These are phyloP conservation scores for Metschnikowia noctiluminum DNA, from an alignment of 805 yeast genomes.

Conservation along the genomic window DNA sequence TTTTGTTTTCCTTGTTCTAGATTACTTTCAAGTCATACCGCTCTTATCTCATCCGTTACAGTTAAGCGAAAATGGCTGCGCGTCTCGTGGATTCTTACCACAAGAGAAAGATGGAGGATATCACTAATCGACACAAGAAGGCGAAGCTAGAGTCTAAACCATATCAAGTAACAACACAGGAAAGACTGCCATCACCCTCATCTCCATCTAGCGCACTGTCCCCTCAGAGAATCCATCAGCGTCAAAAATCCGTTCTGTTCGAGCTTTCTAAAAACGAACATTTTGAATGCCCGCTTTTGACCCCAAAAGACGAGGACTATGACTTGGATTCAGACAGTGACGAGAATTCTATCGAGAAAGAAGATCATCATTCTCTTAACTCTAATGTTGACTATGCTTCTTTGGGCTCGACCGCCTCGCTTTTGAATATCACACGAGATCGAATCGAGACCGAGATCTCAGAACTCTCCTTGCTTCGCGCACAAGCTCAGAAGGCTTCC, in stretches of 20 bases:
- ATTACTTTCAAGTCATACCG: not conserved
- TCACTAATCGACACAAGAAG: slow-evolving; percentile 31
- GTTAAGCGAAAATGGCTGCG: slow-evolving; percentile 30
- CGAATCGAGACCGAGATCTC: slow-evolving; percentile 29
- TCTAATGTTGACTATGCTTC: slow-evolving; percentile 37
- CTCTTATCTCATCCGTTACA: no score
- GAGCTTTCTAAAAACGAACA: slow-evolving; percentile 24
- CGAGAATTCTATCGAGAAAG: slow-evolving; percentile 4
- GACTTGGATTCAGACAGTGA: slow-evolving; percentile 24
- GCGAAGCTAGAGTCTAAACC: slow-evolving; percentile 19
- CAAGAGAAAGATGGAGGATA: slow-evolving; percentile 38
- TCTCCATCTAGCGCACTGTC: slow-evolving; percentile 23
- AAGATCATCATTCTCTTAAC: slow-evolving; percentile 13
- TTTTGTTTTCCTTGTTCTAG: not conserved
- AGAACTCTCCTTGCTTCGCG: slow-evolving; percentile 26
- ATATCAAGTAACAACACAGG: slow-evolving; percentile 18
- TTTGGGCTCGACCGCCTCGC: slow-evolving; percentile 30
- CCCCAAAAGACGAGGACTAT: slow-evolving; percentile 42
- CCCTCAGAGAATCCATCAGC: slow-evolving; percentile 18
- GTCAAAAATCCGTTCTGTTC: slow-evolving; percentile 27
- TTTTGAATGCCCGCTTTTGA: slow-evolving; percentile 36
- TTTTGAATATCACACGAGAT: slow-evolving; percentile 23
- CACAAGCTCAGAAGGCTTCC: slow-evolving; percentile 15
- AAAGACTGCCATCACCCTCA: slow-evolving; percentile 27
- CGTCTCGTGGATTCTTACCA: slow-evolving; percentile 27